Evolutionary conservation across 1,139 yeast species (phyloP), one percentile per base, ranked within the genome.

Genomic region (Taphrina betulina): DNA sequence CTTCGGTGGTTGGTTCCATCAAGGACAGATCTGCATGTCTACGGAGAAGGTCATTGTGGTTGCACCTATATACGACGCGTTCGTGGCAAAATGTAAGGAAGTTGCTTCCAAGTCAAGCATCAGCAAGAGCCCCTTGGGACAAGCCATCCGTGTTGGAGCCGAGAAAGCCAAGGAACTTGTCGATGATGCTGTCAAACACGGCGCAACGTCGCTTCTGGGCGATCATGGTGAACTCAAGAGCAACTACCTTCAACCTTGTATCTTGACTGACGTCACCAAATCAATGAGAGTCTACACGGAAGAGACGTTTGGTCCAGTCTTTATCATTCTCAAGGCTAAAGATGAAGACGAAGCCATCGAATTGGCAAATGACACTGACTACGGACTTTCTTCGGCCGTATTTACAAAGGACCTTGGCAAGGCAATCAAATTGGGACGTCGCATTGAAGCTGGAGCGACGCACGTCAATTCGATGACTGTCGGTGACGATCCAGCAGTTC

Each of bases 21-120:
- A 81, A 67, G 95, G 95, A 35, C 95, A 87, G 70, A 83, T 88
- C 54, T 87, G 95, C 73, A 86, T 88, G 56, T 85, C 90, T 59
- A 86, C 89, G 46, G 85, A 88, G 57, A 75, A 95, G 64, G 74
- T 86, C 28, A 82, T 81, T 62, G 82, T 85, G 38, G 85, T 83
- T 61, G 78, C 78, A 56, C 70, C 75, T 1, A 71, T 84, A 17
- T 80, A 81, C 64, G 88, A 83, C 54, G 72, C 79, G 64, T 84
- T 83, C 68, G 61, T 81, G 53, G 64, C 67, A 7, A 62, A 67
- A 16, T 75, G 77, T 62, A 67, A 40, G 17, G 8, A 34, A 51
- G 88, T 12, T 88, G 89, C 3, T 82, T 81, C 66, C 82, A 73
- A 65, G 72, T 53, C 87, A 81, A 71, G 92, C 92, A 69, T 89